These are phyloP conservation scores for Thymus quinquecostatus DNA, from an alignment of 257 asterid genomes.

Conservation along the genomic window DNA sequence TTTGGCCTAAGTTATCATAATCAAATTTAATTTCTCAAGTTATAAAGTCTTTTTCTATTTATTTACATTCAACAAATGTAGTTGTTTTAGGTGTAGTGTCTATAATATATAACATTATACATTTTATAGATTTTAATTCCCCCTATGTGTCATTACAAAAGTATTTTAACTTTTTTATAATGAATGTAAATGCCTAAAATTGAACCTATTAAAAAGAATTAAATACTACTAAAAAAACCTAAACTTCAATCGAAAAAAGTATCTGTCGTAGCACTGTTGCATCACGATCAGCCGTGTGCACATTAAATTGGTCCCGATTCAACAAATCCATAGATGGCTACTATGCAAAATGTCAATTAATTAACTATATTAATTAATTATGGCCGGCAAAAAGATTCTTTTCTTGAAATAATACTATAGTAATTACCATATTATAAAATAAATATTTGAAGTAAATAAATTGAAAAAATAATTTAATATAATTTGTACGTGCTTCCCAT, in stretches of 20 bases:
- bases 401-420: too few relatives aligned
- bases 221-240: too few relatives aligned
- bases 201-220: background rate
- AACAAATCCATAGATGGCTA: conserved; percentile 2
- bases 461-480: background rate
- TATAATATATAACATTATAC: background rate
- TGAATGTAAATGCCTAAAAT: background rate
- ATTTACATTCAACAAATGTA: background rate
- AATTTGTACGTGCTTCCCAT: conserved; percentile 32
- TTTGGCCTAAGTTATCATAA: background rate
- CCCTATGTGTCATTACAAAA: background rate
- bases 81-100: conserved; percentile 1
- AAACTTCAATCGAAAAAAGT: too few relatives aligned
- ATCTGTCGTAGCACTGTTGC: too few relatives aligned
- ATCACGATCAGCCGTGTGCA: too few relatives aligned
- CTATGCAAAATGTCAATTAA: conserved; percentile 30
- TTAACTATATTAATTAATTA: too few relatives aligned
- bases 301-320: background rate
- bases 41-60: conserved; percentile 12
- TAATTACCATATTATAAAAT: too few relatives aligned
- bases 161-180: background rate
- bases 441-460: background rate
- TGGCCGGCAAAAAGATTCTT: too few relatives aligned
- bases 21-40: background rate
- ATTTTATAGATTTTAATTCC: background rate